A percentile compares a stretch with the other conserved stretches of the same genome.
Evolutionary conservation across 2,329 filamentous ascomycete genomes (phyloP).

Genomic region (Aspergillus neoniger): DNA sequence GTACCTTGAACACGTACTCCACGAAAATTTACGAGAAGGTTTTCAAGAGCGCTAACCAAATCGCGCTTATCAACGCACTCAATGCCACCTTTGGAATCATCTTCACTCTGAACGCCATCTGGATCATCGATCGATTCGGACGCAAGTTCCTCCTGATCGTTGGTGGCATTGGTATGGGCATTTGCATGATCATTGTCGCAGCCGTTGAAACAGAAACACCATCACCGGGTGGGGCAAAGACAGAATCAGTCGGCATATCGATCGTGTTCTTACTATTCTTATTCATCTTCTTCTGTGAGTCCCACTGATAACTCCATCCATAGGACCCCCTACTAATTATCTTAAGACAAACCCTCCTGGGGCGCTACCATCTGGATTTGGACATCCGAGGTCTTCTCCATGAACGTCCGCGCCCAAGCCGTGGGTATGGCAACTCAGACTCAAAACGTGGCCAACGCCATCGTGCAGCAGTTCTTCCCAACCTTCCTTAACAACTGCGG

Average conservation of each 20-base stretch:
- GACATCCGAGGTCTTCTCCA: constrained; percentile 69
- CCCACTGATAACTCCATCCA: background rate
- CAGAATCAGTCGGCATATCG: constrained; percentile 63
- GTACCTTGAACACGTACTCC: constrained; percentile 71
- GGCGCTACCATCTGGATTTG: constrained; percentile 71
- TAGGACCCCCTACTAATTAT: background rate
- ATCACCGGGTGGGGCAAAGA: constrained; percentile 54
- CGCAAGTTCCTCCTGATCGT: constrained; percentile 69
- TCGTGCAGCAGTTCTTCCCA: constrained; percentile 72
- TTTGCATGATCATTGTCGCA: constrained; percentile 69
- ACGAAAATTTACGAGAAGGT: constrained; percentile 74
- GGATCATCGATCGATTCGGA: constrained; percentile 72
- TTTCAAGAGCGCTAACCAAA: constrained; percentile 59
- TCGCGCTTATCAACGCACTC: constrained; percentile 72
- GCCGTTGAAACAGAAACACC: constrained; percentile 61
- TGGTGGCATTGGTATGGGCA: constrained; percentile 67
- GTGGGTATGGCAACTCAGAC: constrained; percentile 66
- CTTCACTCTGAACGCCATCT: constrained; percentile 72
- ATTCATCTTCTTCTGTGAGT: constrained; percentile 55
- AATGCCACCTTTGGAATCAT: constrained; percentile 73
- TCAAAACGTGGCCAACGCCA: constrained; percentile 66
- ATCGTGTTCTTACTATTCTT: constrained; percentile 69
- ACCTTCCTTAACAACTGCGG: constrained; percentile 63
- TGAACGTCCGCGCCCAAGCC: constrained; percentile 71
- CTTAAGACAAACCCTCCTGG: constrained; percentile 66